phyloP scores from a whole-genome alignment of 2,329 filamentous ascomycete genomes.

The Dactylellina cionopaga region DNA sequence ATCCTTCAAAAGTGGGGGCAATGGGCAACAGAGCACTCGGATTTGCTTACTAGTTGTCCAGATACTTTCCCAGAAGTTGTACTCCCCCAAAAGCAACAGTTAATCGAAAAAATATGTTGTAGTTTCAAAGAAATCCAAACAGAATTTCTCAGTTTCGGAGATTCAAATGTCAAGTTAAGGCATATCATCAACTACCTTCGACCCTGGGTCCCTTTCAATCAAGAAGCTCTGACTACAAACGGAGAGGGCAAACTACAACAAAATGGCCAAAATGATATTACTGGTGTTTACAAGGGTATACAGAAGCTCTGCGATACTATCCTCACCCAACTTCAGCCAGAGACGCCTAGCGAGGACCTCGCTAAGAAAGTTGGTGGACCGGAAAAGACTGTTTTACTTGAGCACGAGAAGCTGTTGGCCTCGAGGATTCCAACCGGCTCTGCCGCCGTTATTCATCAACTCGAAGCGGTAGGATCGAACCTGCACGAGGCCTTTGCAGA shows the following conservation, averaged over 20 bases:
- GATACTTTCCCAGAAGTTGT: conserved; percentile 28
- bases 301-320: conserved; percentile 39
- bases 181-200: conserved; percentile 34
- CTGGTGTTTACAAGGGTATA: conserved; percentile 1
- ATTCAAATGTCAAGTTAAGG: conserved; percentile 3
- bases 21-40: conserved; percentile 5
- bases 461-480: conserved; percentile 11
- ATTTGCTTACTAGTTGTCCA: background rate
- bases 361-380: conserved; percentile 18
- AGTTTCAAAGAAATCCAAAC: conserved; percentile 5
- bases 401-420: conserved; percentile 27
- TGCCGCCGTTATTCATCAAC: background rate
- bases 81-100: background rate
- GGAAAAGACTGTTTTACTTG: conserved; percentile 26
- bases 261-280: background rate
- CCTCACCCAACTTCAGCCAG: conserved; percentile 31
- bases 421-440: background rate
- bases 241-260: background rate
- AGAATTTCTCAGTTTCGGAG: conserved; percentile 15
- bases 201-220: conserved; percentile 16
- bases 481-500: conserved; percentile 5
- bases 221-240: background rate
- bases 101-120: background rate
- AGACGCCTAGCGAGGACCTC: background rate
- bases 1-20: conserved; percentile 24